A percentile compares a stretch with the other conserved stretches of the same genome.
Evolutionary conservation across 1,284 basidiomycete genomes (phyloP).

Genomic region (Microbotryum intermedium): DNA sequence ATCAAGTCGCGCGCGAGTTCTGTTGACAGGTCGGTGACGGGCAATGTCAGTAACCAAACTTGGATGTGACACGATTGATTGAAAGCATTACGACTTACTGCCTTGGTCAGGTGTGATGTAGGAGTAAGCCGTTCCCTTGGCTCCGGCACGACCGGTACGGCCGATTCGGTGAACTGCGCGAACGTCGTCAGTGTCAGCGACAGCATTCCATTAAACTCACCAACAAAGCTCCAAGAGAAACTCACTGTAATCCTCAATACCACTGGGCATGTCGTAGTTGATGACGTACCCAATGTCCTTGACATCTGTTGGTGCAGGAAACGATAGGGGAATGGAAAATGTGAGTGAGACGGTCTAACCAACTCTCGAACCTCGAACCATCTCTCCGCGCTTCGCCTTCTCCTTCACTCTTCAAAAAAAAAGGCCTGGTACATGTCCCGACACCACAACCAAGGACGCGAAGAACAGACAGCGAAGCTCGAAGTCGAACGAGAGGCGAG

Average conservation of each 20-base stretch:
- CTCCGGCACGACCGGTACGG: slow-evolving; percentile 55
- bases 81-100: slow-evolving; percentile 10
- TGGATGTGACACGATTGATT: neutral
- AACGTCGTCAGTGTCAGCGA: neutral
- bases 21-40: slow-evolving; percentile 49
- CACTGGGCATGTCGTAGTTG: slow-evolving; percentile 30
- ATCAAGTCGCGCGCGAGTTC: slow-evolving; percentile 87
- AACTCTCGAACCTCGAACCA: neutral
- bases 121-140: slow-evolving; percentile 82
- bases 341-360: neutral
- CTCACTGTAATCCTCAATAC: slow-evolving; percentile 34
- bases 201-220: slow-evolving; percentile 5
- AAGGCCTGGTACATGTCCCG: neutral
- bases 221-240: neutral
- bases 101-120: slow-evolving; percentile 58
- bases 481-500: neutral
- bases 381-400: no score
- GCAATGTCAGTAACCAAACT: neutral
- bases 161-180: slow-evolving; percentile 78
- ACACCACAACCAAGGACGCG: neutral
- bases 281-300: slow-evolving; percentile 91
- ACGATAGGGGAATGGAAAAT: neutral
- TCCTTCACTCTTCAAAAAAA: neutral
- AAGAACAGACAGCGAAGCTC: neutral
- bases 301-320: slow-evolving; percentile 56